phyloP scores from a whole-genome alignment of 257 asterid genomes.

The Vinca minor region DNA sequence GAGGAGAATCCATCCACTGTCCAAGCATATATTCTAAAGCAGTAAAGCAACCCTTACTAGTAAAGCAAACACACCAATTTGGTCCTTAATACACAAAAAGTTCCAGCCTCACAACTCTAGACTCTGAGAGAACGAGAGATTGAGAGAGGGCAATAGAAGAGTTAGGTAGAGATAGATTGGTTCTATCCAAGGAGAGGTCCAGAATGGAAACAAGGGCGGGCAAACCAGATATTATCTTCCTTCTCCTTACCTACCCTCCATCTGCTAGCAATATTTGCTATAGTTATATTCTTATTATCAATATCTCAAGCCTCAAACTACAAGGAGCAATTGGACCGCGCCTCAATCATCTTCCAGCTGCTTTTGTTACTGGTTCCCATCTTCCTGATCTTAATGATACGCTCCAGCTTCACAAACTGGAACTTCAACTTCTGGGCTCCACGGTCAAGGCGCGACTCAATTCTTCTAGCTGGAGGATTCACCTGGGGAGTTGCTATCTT shows the following conservation, averaged over 20 bases:
- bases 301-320: constrained; percentile 42
- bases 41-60: constrained; percentile 13
- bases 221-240: constrained; percentile 34
- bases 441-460: constrained; percentile 2
- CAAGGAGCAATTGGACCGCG: constrained; percentile 36
- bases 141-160: too few species aligned
- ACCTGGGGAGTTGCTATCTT: constrained; percentile 54
- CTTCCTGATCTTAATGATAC: constrained; percentile 29
- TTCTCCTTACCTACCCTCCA: constrained; percentile 55
- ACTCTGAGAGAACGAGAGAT: neutral
- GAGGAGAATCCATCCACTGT: constrained; percentile 32
- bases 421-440: constrained; percentile 28
- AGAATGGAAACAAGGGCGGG: constrained; percentile 53
- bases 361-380: constrained; percentile 38
- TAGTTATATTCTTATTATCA: constrained; percentile 47
- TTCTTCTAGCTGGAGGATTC: constrained; percentile 28
- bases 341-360: constrained; percentile 35
- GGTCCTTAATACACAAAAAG: constrained; percentile 13
- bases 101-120: neutral
- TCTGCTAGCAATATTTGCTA: constrained; percentile 38
- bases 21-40: constrained; percentile 57
- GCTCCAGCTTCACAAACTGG: constrained; percentile 24
- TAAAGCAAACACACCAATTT: constrained; percentile 20
- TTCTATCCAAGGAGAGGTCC: constrained; percentile 33
- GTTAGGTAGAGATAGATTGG: constrained; percentile 37